phyloP scores from a whole-genome alignment of 2,329 filamentous ascomycete genomes.

The Gliomastix tumulicola region DNA sequence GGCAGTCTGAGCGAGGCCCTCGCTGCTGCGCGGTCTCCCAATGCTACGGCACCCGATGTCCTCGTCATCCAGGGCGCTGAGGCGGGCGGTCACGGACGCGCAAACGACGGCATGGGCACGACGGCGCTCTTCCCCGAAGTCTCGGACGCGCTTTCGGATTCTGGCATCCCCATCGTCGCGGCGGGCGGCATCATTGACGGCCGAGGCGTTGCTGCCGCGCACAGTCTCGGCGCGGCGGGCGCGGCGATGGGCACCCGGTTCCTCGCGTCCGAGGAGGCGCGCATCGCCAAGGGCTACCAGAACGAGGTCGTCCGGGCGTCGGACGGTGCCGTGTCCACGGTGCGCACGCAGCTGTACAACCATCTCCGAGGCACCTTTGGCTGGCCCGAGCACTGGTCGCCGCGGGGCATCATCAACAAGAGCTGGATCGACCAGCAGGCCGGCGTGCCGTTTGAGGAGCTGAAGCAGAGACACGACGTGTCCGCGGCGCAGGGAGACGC shows the following conservation, averaged over 20 bases:
- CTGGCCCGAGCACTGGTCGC: slow-evolving; percentile 33
- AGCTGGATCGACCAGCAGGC: slow-evolving; percentile 26
- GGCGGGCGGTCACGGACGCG: slow-evolving; percentile 45
- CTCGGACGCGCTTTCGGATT: slow-evolving; percentile 25
- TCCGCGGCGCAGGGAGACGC: slow-evolving; percentile 28
- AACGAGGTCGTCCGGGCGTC: slow-evolving; percentile 30
- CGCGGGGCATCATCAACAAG: slow-evolving; percentile 28
- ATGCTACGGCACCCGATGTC: slow-evolving; percentile 32
- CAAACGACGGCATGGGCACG: slow-evolving; percentile 32
- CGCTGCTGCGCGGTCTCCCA: slow-evolving; percentile 26
- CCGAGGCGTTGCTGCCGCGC: slow-evolving; percentile 38
- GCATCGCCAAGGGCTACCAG: slow-evolving; percentile 31
- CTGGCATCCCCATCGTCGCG: slow-evolving; percentile 36
- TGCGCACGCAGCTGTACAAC: slow-evolving; percentile 35
- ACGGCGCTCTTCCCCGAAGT: slow-evolving; percentile 43
- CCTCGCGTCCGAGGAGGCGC: slow-evolving; percentile 38
- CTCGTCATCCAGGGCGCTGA: slow-evolving; percentile 46
- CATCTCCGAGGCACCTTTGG: slow-evolving; percentile 32
- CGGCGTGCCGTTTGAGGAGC: slow-evolving; percentile 32
- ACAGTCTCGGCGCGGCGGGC: slow-evolving; percentile 44
- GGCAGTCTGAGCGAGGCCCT: slow-evolving; percentile 24
- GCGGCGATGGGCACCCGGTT: slow-evolving; percentile 59
- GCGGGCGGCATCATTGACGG: slow-evolving; percentile 48
- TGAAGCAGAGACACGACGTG: slow-evolving; percentile 33
- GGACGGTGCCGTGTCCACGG: slow-evolving; percentile 29